phyloP scores from a whole-genome alignment of 768 basidiomycete genomes.

The Tylopilus rubrobrunneus region DNA sequence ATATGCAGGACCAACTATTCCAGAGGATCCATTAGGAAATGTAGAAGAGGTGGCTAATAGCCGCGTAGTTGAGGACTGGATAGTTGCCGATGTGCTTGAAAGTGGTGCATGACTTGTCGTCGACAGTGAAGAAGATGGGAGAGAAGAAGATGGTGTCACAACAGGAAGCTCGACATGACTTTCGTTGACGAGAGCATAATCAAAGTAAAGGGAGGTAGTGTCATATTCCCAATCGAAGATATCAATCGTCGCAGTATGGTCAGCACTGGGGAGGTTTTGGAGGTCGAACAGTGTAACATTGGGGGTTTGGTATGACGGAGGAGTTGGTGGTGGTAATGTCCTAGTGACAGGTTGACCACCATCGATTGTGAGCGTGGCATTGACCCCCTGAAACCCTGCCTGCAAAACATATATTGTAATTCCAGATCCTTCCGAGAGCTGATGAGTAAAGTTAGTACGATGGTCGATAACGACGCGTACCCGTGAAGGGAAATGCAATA shows the following conservation, averaged over 20 bases:
- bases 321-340: conserved; percentile 2
- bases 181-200: conserved; percentile 15
- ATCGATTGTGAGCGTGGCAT: conserved; percentile 12
- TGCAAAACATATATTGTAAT: conserved; percentile 11
- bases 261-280: conserved; percentile 7
- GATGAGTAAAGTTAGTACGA: neutral
- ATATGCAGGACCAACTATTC: neutral
- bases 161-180: neutral
- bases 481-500: conserved; percentile 15
- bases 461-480: neutral
- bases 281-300: conserved; percentile 14
- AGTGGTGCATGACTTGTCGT: neutral
- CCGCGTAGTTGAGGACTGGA: neutral
- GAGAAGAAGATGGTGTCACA: neutral
- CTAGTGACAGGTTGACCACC: neutral
- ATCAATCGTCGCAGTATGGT: conserved; percentile 11
- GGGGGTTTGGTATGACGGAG: conserved; percentile 8
- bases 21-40: neutral
- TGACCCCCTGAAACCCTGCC: conserved; percentile 11
- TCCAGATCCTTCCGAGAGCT: conserved; percentile 12
- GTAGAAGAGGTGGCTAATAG: neutral
- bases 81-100: neutral
- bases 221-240: conserved; percentile 7
- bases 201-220: conserved; percentile 9
- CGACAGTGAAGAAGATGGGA: neutral